Evolutionary conservation across 306 rosid genomes (phyloP).

Genomic region (Rubus idaeus): DNA sequence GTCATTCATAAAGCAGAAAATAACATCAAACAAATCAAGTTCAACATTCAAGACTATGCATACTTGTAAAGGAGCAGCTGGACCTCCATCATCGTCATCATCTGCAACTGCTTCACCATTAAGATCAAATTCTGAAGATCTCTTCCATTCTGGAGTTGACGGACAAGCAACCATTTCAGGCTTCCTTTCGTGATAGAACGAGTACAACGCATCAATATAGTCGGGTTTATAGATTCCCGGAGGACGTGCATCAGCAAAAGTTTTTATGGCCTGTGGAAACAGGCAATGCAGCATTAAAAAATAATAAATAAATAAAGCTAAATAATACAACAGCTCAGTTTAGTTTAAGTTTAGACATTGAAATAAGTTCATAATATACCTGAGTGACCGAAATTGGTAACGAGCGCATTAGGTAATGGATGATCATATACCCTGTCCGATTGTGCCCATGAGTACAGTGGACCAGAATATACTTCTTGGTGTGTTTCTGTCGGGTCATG

Average conservation of each 20-base stretch:
- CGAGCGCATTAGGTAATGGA: constrained; percentile 88
- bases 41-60: constrained; percentile 36
- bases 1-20: constrained; percentile 20
- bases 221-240: constrained; percentile 99
- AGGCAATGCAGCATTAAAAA: constrained; percentile 26
- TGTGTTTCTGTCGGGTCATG: constrained; percentile 73
- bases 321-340: background rate
- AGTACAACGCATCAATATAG: constrained; percentile 77
- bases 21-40: constrained; percentile 15
- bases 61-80: constrained; percentile 72
- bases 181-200: constrained; percentile 87
- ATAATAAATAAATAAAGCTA: background rate
- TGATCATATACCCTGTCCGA: constrained; percentile 97
- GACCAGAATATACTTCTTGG: constrained; percentile 90
- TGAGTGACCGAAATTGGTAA: constrained; percentile 68
- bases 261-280: constrained; percentile 63
- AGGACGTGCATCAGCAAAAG: constrained; percentile 88
- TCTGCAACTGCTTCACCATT: constrained; percentile 96
- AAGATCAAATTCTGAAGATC: constrained; percentile 93
- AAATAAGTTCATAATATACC: constrained; percentile 48
- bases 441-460: constrained; percentile 99
- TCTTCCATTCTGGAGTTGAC: constrained; percentile 98
- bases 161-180: constrained; percentile 86
- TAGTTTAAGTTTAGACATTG: constrained; percentile 14
- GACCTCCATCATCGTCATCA: constrained; percentile 78